Base-by-base conservation (phyloP, 2,329 filamentous ascomycete species). In the Bipolaris bicolor region DNA sequence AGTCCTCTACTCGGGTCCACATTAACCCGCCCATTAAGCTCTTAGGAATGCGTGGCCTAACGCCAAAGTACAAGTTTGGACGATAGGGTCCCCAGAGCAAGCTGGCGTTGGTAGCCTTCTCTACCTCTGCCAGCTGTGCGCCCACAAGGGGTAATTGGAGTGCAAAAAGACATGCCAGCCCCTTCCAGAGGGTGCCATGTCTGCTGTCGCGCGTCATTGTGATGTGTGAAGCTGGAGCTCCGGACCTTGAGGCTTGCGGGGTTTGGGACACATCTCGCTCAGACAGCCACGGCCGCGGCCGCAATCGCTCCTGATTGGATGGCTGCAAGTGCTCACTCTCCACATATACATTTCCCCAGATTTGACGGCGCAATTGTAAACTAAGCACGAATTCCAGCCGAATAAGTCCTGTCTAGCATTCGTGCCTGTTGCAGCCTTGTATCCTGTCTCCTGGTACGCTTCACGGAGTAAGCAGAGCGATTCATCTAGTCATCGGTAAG, bases 71-170 rank as follows among this genome's bases (percentile, higher is more conserved):
- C 43, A 98, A 78, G 71, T 97, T 97, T 0, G 94, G 90, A 66
- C 91, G 87, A 79, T 98, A 99, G 1, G 95, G 92, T 0, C 95
- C 95, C 95, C 95, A 99, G 80, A 98, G 83, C 67, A 99, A 82
- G 71, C 90, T 94, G 71, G 96, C 85, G 77, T 98, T 97, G 66
- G 81, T 84, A 22, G 81, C 80, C 69, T 78, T 79, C 43, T 76
- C 71, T 11, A 77, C 73, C 26, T 75, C 73, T 18, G 71, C 69
- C 58, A 71, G 70, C 64, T 75, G 73, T 60, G 74, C 72, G 39
- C 57, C 57, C 5, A 48, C 58, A 37, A 68, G 44, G 20, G 70
- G 61, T 56, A 66, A 68, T 65, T 70, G 68, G 29, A 68, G 50
- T 7, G 66, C 47, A 9, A 71, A 55, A 18, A 69, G 47, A 41